Conservation (phyloP, 768 basidiomycete genomes). For the Cantharellus cinnabarinus region DNA sequence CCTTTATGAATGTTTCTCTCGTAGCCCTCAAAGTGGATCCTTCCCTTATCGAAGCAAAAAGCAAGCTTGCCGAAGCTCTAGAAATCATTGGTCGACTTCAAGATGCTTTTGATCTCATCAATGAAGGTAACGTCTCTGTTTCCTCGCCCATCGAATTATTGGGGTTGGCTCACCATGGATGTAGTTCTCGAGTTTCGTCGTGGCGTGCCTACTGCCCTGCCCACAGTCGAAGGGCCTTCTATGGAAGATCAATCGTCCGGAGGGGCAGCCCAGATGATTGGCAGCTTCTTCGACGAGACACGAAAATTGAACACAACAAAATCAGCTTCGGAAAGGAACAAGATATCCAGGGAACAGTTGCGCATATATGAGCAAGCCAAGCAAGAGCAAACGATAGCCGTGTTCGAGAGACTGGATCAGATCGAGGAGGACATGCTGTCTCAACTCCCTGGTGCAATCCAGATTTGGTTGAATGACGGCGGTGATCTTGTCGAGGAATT, state of each 20-base stretch:
- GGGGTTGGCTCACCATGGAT: neutral
- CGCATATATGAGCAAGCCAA: constrained; percentile 42
- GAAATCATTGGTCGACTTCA: constrained; percentile 64
- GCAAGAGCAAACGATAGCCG: constrained; percentile 40
- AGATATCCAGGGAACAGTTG: constrained; percentile 35
- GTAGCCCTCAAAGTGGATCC: constrained; percentile 59
- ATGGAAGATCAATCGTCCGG: neutral
- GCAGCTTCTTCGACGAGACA: constrained; percentile 6
- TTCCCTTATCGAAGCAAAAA: constrained; percentile 58
- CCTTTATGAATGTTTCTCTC: neutral
- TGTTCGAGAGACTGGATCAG: constrained; percentile 39
- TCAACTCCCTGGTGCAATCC: constrained; percentile 30
- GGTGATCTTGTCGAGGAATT: constrained; percentile 78
- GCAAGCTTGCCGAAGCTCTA: constrained; percentile 78
- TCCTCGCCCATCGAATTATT: neutral
- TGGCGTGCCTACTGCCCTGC: no score
- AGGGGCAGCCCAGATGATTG: neutral
- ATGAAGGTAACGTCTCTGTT: constrained; percentile 36
- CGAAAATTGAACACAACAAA: neutral
- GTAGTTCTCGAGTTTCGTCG: neutral
- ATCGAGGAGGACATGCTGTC: constrained; percentile 21
- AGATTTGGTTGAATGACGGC: constrained; percentile 66
- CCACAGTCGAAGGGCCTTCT: no score
- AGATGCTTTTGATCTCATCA: constrained; percentile 66
- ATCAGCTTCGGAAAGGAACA: neutral